phyloP scores from a whole-genome alignment of 208 protist species.

The Trypanosoma boissoni region DNA sequence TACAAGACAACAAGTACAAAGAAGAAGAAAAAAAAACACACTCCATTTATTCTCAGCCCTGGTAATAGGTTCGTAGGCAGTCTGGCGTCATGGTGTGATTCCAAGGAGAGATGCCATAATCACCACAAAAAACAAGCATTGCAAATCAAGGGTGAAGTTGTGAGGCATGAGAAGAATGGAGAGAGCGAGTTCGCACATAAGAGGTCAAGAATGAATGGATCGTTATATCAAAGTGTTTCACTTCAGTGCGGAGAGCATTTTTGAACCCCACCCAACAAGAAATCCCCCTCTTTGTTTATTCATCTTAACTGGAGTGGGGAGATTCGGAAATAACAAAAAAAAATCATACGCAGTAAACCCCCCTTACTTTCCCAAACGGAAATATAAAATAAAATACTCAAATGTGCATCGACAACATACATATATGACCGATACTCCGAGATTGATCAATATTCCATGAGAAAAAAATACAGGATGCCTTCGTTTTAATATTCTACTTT shows the following conservation, averaged over 20 bases:
- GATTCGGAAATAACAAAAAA: too few relatives aligned
- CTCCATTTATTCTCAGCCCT: too few relatives aligned
- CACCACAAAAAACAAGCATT: conserved; percentile 9
- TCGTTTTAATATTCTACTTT: too few relatives aligned
- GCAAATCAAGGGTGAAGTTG: conserved; percentile 14
- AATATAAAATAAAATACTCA: too few relatives aligned
- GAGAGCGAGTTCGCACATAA: not conserved
- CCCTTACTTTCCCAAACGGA: too few relatives aligned
- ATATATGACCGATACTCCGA: too few relatives aligned
- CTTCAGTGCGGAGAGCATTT: conserved; percentile 3
- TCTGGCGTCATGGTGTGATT: conserved; percentile 20
- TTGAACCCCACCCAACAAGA: conserved; percentile 13
- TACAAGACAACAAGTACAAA: too few relatives aligned
- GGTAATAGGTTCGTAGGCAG: conserved; percentile 29
- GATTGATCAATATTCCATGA: too few relatives aligned
- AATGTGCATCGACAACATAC: too few relatives aligned
- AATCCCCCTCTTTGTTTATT: conserved; percentile 20
- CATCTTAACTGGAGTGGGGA: conserved; percentile 1
- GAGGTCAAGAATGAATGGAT: conserved; percentile 18
- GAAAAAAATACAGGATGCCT: too few relatives aligned
- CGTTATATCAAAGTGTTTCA: conserved; percentile 20
- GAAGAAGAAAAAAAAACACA: too few relatives aligned
- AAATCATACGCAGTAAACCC: too few relatives aligned
- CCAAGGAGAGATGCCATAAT: conserved; percentile 31
- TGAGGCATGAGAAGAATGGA: not conserved